Evolutionary conservation across 2,329 filamentous ascomycete species (phyloP).

Genomic region (Aspergillus sp.): DNA sequence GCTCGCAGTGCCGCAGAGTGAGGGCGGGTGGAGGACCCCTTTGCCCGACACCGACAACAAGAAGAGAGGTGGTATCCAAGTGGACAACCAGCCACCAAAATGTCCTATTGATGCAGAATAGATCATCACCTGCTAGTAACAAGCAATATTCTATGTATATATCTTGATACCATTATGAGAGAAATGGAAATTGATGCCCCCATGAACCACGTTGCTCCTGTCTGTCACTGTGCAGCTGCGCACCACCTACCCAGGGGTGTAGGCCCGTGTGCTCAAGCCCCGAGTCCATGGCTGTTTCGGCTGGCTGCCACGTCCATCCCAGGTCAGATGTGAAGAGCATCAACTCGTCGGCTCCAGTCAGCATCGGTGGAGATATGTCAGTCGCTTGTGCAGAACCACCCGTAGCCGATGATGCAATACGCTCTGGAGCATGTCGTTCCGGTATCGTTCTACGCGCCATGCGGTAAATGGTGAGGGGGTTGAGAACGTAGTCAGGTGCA

Average conservation of each 20-base stretch:
- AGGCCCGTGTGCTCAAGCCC: neutral
- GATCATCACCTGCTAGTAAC: neutral
- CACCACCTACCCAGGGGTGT: conserved; percentile 8
- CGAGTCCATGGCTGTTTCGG: conserved; percentile 5
- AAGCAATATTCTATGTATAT: neutral
- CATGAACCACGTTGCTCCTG: neutral
- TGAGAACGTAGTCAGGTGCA: conserved; percentile 10
- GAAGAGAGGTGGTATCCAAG: conserved; percentile 30
- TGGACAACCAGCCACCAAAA: conserved; percentile 25
- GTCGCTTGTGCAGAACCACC: neutral
- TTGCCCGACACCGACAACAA: conserved; percentile 25
- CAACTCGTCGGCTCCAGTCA: conserved; percentile 4
- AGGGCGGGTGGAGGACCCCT: conserved; percentile 28
- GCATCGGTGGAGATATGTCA: conserved; percentile 1
- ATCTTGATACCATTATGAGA: neutral
- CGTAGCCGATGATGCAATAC: neutral
- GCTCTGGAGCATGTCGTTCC: conserved; percentile 9
- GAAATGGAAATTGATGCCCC: conserved; percentile 8
- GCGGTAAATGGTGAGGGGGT: conserved; percentile 6
- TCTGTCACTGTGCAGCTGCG: neutral
- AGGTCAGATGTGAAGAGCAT: conserved; percentile 9
- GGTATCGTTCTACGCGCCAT: conserved; percentile 9
- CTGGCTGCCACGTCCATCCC: conserved; percentile 11
- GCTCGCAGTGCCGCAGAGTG: conserved; percentile 25
- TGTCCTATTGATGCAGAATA: conserved; percentile 28